A percentile compares a stretch with the other conserved stretches of the same genome.
These are phyloP conservation scores for Podospora didyma DNA, from an alignment of 495 filamentous ascomycete genomes.

Conservation along the genomic window DNA sequence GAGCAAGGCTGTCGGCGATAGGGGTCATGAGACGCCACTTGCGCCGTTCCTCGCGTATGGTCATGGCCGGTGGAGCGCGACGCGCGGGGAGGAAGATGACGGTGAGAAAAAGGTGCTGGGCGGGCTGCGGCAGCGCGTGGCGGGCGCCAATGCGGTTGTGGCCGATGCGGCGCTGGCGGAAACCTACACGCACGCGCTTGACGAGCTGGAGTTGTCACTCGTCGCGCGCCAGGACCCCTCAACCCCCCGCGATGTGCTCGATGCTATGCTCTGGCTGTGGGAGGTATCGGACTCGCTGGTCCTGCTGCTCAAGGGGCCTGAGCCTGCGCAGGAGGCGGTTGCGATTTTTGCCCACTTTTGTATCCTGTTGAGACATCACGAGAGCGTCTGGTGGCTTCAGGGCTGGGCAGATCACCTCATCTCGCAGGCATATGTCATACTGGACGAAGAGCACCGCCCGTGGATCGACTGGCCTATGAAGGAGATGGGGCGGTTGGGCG, in stretches of 20 bases:
- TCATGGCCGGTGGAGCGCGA: conserved; percentile 16
- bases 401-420: conserved; percentile 33
- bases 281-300: conserved; percentile 29
- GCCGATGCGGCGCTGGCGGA: conserved; percentile 2
- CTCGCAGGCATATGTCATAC: conserved; percentile 21
- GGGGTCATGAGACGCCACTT: conserved; percentile 14
- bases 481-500: conserved; percentile 18
- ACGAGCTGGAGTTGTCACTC: conserved; percentile 28
- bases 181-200: conserved; percentile 24
- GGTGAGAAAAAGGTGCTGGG: not conserved
- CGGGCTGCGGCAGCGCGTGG: not conserved
- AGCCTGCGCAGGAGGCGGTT: conserved; percentile 28
- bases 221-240: conserved; percentile 8
- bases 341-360: conserved; percentile 34
- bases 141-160: not conserved
- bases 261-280: conserved; percentile 38
- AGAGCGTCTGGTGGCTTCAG: conserved; percentile 33
- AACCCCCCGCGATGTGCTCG: conserved; percentile 25
- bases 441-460: conserved; percentile 26
- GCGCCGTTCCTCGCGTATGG: conserved; percentile 28
- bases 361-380: conserved; percentile 26
- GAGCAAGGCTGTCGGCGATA: conserved; percentile 16
- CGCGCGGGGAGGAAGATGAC: not conserved
- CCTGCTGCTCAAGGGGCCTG: conserved; percentile 21
- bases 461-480: conserved; percentile 35